A percentile compares a stretch with the other conserved stretches of the same genome.
Evolutionary conservation across 23 red algal genomes (phyloP).

Genomic region (Chondrus crispus): DNA sequence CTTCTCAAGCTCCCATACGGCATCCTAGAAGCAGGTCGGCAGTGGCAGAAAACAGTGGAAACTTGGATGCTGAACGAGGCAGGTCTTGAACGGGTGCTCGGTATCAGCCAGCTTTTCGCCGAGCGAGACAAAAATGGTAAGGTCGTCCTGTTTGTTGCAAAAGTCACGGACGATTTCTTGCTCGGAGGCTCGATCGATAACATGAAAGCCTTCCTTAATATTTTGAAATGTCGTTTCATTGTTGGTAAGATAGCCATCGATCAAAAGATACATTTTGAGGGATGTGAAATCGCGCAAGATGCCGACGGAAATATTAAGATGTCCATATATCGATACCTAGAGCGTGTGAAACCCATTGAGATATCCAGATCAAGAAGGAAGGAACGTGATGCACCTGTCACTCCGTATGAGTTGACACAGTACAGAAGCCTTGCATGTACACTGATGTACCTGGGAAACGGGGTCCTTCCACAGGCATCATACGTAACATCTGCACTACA

Average conservation of each 20-base stretch:
- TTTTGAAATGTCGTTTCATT: not conserved
- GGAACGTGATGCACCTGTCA: not conserved
- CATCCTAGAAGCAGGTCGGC: not conserved
- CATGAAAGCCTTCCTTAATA: not conserved
- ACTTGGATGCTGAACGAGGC: not conserved
- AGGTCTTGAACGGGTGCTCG: not conserved
- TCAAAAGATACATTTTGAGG: not conserved
- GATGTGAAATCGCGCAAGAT: not conserved
- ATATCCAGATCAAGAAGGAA: not conserved
- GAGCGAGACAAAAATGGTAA: not conserved
- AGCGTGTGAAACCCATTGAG: not conserved
- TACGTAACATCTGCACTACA: not conserved
- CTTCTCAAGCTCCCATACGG: slow-evolving; percentile 4
- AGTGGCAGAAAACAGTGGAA: not conserved
- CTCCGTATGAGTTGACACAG: not conserved
- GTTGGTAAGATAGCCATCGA: not conserved
- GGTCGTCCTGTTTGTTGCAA: not conserved
- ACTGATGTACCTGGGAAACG: slow-evolving; percentile 25
- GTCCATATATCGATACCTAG: not conserved
- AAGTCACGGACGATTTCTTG: not conserved
- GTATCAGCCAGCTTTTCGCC: not conserved
- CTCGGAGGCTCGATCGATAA: not conserved
- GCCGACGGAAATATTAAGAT: not conserved
- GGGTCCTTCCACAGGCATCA: not conserved
- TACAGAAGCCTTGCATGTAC: slow-evolving; percentile 2